These are phyloP conservation scores for Recurvomyces mirabilis DNA, from an alignment of 495 filamentous ascomycete genomes.

Conservation along the genomic window DNA sequence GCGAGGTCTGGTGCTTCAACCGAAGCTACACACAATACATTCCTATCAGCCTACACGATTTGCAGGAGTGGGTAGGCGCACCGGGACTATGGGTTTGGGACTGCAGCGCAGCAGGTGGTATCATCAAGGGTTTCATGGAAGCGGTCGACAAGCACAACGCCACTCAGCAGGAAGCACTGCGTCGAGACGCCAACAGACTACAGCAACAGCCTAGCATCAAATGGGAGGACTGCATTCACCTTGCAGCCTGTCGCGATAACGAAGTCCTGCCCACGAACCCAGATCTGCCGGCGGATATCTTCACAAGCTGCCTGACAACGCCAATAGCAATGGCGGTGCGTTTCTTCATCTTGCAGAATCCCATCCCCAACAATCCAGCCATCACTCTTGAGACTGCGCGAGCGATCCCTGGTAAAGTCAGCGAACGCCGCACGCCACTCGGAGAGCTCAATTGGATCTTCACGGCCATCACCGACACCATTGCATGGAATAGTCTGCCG, in stretches of 20 bases:
- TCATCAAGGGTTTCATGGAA: slow-evolving; percentile 84
- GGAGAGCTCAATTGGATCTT: slow-evolving; percentile 99
- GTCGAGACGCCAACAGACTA: slow-evolving; percentile 56
- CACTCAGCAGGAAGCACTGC: slow-evolving; percentile 62
- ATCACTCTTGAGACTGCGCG: slow-evolving; percentile 70
- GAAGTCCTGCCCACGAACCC: slow-evolving; percentile 97
- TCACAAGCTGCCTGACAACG: slow-evolving; percentile 90
- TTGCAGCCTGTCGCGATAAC: slow-evolving; percentile 78
- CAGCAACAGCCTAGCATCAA: slow-evolving; percentile 43
- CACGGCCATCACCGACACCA: slow-evolving; percentile 96
- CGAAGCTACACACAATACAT: slow-evolving; percentile 98
- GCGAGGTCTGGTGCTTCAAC: slow-evolving; percentile 99
- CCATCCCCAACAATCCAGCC: slow-evolving; percentile 49
- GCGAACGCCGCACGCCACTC: slow-evolving; percentile 87
- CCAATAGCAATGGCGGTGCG: slow-evolving; percentile 94
- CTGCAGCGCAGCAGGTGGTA: slow-evolving; percentile 89
- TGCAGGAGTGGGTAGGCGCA: slow-evolving; percentile 91
- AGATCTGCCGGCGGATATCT: slow-evolving; percentile 84
- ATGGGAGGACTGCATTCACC: slow-evolving; percentile 72
- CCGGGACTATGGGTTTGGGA: slow-evolving; percentile 97
- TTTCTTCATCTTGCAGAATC: slow-evolving; percentile 90
- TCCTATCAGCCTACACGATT: slow-evolving; percentile 87
- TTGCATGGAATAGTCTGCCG: slow-evolving; percentile 91
- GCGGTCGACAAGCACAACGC: slow-evolving; percentile 89
- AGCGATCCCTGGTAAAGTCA: slow-evolving; percentile 69